Evolutionary conservation across 192 early-diverging fungal species (phyloP), one percentile per base, ranked within the genome.

Genomic region (Mortierella claussenii): DNA sequence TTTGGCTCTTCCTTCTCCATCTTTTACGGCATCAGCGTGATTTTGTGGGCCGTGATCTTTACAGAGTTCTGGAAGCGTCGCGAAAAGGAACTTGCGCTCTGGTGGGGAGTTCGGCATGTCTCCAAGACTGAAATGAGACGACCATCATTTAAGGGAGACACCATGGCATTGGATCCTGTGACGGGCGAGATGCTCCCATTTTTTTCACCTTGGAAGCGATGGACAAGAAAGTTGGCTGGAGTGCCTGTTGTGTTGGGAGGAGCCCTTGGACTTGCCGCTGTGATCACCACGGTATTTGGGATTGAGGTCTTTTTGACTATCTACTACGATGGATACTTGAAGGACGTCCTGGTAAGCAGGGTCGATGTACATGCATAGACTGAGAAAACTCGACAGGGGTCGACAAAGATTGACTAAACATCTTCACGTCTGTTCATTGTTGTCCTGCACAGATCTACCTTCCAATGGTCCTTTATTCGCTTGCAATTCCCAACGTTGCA

Each of bases 11-110:
- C 79, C 26, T 92, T 92, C 56, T 89, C 90, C 24, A 86, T 88
- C 52, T 69, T 79, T 64, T 94, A 90, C 45, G 88, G 90, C 3
- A 55, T 90, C 27, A 69, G 83, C 60, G 82, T 93, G 45, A 83
- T 93, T 32, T 32, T 87, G 30, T 93, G 91, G 90, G 79, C 83
- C 21, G 69, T 93, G 9, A 23, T 90, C 27, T 95, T 93, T 52
- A 91, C 89, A 9, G 93, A 91, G 58, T 82, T 86, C 34, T 98
- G 96, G 96, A 89, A 90, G 48, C 89, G 91, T 32, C 87, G 89
- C 33, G 89, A 95, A 60, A 60, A 82, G 7, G 85, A 89, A 42
- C 81, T 94, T 48, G 89, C 95, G 2, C 82, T 86, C 24, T 80
- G 66, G 62, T 98, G 96, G 96, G 92, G 92, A 30, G 86, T 90